A percentile compares a stretch with the other conserved stretches of the same genome.
phyloP scores from a whole-genome alignment of 1,284 basidiomycete genomes.

The Phlebopus sp. region DNA sequence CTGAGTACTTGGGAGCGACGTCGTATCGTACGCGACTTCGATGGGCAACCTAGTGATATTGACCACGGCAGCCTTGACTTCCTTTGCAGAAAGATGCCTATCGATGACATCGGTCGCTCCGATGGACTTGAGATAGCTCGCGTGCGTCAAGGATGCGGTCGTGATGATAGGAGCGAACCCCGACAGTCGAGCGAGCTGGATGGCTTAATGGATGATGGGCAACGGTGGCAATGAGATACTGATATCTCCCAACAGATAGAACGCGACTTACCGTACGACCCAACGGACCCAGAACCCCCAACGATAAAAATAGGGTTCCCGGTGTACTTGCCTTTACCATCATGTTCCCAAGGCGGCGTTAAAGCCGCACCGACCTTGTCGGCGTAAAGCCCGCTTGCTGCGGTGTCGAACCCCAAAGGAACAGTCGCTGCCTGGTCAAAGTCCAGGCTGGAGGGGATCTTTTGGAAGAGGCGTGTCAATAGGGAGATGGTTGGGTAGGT shows the following conservation, averaged over 20 bases:
- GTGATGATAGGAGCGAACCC: slow-evolving; percentile 55
- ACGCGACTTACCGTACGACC: slow-evolving; percentile 36
- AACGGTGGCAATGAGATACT: neutral
- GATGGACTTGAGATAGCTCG: slow-evolving; percentile 41
- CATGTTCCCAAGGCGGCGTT: slow-evolving; percentile 32
- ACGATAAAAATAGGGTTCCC: slow-evolving; percentile 40
- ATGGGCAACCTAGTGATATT: slow-evolving; percentile 33
- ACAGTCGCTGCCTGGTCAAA: slow-evolving; percentile 37
- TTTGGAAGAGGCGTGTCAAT: slow-evolving; percentile 6
- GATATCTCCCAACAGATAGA: neutral
- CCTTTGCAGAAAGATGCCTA: slow-evolving; percentile 30
- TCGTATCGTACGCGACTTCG: slow-evolving; percentile 39
- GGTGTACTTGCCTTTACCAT: slow-evolving; percentile 34
- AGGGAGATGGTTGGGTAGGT: neutral
- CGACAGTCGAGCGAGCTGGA: slow-evolving; percentile 53
- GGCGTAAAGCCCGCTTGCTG: slow-evolving; percentile 33
- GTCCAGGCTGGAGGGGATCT: slow-evolving; percentile 25
- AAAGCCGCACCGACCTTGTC: slow-evolving; percentile 25
- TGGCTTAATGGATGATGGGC: slow-evolving; percentile 30
- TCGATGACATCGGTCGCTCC: slow-evolving; percentile 57
- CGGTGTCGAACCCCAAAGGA: slow-evolving; percentile 37
- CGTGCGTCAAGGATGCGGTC: slow-evolving; percentile 47
- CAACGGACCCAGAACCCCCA: slow-evolving; percentile 45
- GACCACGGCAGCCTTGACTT: slow-evolving; percentile 29
- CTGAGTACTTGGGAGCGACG: slow-evolving; percentile 34